Evolutionary conservation across 140 eudicot species (phyloP).

Genomic region (Flaveria floridana): DNA sequence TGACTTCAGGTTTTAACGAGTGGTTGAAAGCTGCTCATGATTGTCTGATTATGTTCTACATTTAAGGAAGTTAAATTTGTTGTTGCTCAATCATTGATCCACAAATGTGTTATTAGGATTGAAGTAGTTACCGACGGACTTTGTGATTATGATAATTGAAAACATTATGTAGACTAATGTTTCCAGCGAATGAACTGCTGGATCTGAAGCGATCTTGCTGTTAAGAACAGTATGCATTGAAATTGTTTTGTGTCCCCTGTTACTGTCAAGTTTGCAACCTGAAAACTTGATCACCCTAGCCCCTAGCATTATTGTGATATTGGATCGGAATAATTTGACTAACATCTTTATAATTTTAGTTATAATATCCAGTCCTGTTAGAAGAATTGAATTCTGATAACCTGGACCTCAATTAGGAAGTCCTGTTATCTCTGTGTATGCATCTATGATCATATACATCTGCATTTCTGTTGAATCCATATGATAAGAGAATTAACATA

Average conservation of each 20-base stretch:
- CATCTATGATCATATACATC: conserved; percentile 1
- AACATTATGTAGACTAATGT: background rate
- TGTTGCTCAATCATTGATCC: background rate
- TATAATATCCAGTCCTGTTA: background rate
- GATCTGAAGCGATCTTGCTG: background rate
- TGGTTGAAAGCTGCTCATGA: background rate
- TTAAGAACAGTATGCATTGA: no score
- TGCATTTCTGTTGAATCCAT: conserved; percentile 2
- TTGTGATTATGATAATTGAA: background rate
- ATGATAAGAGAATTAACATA: background rate
- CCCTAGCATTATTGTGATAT: no score
- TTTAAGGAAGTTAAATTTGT: background rate
- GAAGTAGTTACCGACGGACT: background rate
- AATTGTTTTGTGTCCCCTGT: no score
- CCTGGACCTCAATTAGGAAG: background rate
- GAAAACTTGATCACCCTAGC: background rate
- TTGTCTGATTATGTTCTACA: background rate
- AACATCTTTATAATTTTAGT: no score
- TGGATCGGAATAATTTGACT: no score
- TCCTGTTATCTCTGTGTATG: background rate
- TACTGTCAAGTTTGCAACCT: background rate
- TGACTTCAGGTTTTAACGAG: no score
- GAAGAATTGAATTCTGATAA: background rate
- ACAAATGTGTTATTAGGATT: background rate
- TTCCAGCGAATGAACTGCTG: background rate